Percentiles rank a stretch among this genome's conserved stretches.
phyloP scores from a whole-genome alignment of 163 green algal genomes.

The Scenedesmus sp. region DNA sequence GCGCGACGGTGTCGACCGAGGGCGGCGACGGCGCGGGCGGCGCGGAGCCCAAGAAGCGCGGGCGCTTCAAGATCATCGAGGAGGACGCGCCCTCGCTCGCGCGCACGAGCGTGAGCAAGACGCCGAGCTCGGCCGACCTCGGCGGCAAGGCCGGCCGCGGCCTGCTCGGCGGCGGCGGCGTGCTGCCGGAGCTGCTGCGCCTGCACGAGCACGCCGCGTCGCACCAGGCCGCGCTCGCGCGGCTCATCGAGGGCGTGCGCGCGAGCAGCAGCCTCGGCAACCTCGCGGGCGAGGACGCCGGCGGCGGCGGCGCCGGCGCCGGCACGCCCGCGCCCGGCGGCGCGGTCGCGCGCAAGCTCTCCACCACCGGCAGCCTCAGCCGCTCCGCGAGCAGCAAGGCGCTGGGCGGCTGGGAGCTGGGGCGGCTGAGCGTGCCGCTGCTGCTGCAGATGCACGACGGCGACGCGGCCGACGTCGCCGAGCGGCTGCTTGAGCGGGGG shows the following conservation, averaged over 20 bases:
- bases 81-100: slow-evolving; percentile 52
- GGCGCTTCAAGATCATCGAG: slow-evolving; percentile 79
- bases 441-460: slow-evolving; percentile 16
- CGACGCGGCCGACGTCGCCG: slow-evolving; percentile 11
- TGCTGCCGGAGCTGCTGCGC: slow-evolving; percentile 67
- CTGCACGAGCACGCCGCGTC: slow-evolving; percentile 63
- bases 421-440: neutral
- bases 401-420: neutral
- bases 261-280: slow-evolving; percentile 11
- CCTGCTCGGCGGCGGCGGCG: neutral
- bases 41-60: slow-evolving; percentile 58
- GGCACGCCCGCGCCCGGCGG: too few relatives aligned
- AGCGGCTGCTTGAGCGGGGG: slow-evolving; percentile 30
- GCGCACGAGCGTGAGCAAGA: slow-evolving; percentile 38
- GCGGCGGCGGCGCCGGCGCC: neutral
- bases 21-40: slow-evolving; percentile 1
- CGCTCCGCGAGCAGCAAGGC: slow-evolving; percentile 6
- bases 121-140: slow-evolving; percentile 45
- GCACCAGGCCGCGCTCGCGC: slow-evolving; percentile 47
- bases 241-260: slow-evolving; percentile 29
- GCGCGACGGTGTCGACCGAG: neutral
- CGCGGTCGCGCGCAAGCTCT: neutral
- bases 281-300: neutral
- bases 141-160: slow-evolving; percentile 30
- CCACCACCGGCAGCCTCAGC: slow-evolving; percentile 10